These are phyloP conservation scores for Thalassiosira hispida DNA, from an alignment of 352 stramenopile species.

Conservation along the genomic window DNA sequence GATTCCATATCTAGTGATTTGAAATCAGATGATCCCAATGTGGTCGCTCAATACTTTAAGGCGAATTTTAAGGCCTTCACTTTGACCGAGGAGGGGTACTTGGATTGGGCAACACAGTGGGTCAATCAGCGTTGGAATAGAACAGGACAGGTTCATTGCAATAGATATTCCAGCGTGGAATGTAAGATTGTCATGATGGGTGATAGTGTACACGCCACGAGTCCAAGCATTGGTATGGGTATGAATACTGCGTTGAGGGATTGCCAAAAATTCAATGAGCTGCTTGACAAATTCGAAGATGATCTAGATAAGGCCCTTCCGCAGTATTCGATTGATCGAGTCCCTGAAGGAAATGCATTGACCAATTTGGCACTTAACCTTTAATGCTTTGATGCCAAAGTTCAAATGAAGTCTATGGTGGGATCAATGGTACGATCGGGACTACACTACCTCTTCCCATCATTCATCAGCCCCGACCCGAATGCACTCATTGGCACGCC, in stretches of 20 bases:
- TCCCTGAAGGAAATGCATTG: slow-evolving; percentile 62
- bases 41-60: slow-evolving; percentile 54
- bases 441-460: slow-evolving; percentile 51
- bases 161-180: slow-evolving; percentile 46
- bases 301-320: slow-evolving; percentile 54
- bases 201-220: slow-evolving; percentile 64
- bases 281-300: slow-evolving; percentile 58
- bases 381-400: slow-evolving; percentile 50
- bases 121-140: slow-evolving; percentile 60
- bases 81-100: slow-evolving; percentile 48
- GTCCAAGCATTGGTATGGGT: slow-evolving; percentile 61
- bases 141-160: slow-evolving; percentile 68
- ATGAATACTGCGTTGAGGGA: slow-evolving; percentile 71
- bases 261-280: slow-evolving; percentile 52
- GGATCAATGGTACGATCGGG: slow-evolving; percentile 24
- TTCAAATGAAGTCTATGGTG: slow-evolving; percentile 33
- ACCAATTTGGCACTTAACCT: slow-evolving; percentile 55
- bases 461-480: slow-evolving; percentile 27
- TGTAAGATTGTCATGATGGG: slow-evolving; percentile 54
- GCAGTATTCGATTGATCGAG: slow-evolving; percentile 54
- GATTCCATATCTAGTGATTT: slow-evolving; percentile 45
- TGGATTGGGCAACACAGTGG: slow-evolving; percentile 65
- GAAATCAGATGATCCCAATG: slow-evolving; percentile 49
- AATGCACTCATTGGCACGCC: slow-evolving; percentile 34
- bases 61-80: slow-evolving; percentile 63